Conservation (phyloP, 495 filamentous ascomycete genomes). For the Entonaema liquescens region DNA sequence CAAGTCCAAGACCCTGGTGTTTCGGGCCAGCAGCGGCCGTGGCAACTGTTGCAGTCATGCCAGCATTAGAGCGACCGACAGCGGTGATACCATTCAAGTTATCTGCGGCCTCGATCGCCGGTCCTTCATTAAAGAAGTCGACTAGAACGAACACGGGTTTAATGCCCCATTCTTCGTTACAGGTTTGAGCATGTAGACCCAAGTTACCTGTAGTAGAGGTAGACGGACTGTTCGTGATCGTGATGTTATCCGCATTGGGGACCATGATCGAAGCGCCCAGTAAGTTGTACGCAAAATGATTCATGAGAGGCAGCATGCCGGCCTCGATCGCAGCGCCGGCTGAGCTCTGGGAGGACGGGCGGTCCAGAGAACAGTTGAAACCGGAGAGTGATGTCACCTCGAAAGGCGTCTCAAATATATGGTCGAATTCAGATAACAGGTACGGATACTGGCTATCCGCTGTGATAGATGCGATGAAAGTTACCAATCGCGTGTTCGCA, state of each 20-base stretch:
- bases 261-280: slow-evolving; percentile 65
- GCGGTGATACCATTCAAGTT: slow-evolving; percentile 64
- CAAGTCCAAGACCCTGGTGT: slow-evolving; percentile 17
- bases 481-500: slow-evolving; percentile 66
- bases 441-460: slow-evolving; percentile 61
- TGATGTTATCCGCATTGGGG: slow-evolving; percentile 63
- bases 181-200: slow-evolving; percentile 63
- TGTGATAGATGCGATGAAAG: slow-evolving; percentile 68
- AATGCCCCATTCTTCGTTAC: slow-evolving; percentile 61
- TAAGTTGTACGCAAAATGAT: slow-evolving; percentile 74
- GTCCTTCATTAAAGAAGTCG: slow-evolving; percentile 73
- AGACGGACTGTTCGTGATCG: slow-evolving; percentile 62
- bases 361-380: slow-evolving; percentile 70
- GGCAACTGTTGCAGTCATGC: slow-evolving; percentile 9
- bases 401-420: slow-evolving; percentile 77
- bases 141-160: slow-evolving; percentile 69
- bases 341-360: slow-evolving; percentile 58
- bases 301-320: slow-evolving; percentile 67
- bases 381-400: slow-evolving; percentile 61
- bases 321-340: slow-evolving; percentile 55
- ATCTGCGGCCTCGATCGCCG: slow-evolving; percentile 65
- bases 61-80: slow-evolving; percentile 45
- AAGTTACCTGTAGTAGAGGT: slow-evolving; percentile 62
- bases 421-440: slow-evolving; percentile 73
- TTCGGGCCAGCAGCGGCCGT: slow-evolving; percentile 18